Evolutionary conservation across 2,329 filamentous ascomycete species (phyloP), one percentile per base, ranked within the genome.

Genomic region (Colletotrichum ledebouriae): DNA sequence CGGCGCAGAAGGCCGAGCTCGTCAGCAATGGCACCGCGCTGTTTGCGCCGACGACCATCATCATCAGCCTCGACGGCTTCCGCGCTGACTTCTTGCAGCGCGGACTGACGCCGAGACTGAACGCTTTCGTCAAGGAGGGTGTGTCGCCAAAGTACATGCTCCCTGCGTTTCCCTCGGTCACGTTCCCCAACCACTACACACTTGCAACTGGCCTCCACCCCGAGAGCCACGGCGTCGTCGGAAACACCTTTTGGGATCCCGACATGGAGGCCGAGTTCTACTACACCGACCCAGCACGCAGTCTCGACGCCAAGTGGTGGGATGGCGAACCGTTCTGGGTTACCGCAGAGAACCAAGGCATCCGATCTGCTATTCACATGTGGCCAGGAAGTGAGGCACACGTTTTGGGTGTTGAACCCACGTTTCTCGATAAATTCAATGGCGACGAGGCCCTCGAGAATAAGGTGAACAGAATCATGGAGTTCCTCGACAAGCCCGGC

Each of bases 361-460:
- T 97, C 37, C 87, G 88, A 64, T 89, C 90, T 34, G 96, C 94
- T 1, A 89, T 99, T 29, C 96, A 99, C 78, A 99, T 99, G 96
- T 99, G 96, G 96, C 96, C 96, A 1, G 96, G 96, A 2, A 97
- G 93, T 49, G 96, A 99, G 80, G 94, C 94, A 6, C 90, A 94
- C 77, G 92, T 97, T 69, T 85, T 89, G 12, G 84, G 86, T n/a
- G 83, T 90, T 17, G 90, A 94, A 71, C 93, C 94, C 2, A 90
- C 89, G 10, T 93, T 93, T 74, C 78, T 98, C 56, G 96, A 98
- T 81, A 91, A 89, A 73, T 99, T 88, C 81, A 95, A 97, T 73
- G 90, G 89, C 9, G 87, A 90, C 0, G 94, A 98, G 80, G 77
- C 83, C 37, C 85, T 99, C 2, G 78, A 87, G 0, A 87, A 85